Percentiles rank a stretch among this genome's conserved stretches.
These are phyloP conservation scores for Amanita fuliginea DNA, from an alignment of 768 basidiomycete genomes.

Conservation along the genomic window DNA sequence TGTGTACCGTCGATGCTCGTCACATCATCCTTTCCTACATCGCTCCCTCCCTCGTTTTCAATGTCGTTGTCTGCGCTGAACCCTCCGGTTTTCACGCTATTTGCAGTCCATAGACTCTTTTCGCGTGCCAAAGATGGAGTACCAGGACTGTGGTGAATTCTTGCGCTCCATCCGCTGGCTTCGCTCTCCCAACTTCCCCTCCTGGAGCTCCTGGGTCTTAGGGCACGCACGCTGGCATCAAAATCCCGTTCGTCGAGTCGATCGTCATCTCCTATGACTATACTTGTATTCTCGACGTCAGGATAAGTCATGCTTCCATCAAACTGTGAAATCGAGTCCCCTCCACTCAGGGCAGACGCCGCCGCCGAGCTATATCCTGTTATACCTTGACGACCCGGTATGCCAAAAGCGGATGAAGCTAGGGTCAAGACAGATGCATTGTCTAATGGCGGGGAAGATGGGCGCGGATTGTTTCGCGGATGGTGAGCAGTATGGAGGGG, in stretches of 20 bases:
- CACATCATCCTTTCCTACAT: slow-evolving; percentile 2
- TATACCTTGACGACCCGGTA: slow-evolving; percentile 41
- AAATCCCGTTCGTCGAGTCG: slow-evolving; percentile 58
- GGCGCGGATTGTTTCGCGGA: slow-evolving; percentile 91
- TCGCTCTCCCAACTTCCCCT: slow-evolving; percentile 90
- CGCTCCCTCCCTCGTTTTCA: slow-evolving; percentile 15
- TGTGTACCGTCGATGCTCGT: neutral
- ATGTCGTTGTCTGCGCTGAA: slow-evolving; percentile 38
- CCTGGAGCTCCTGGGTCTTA: slow-evolving; percentile 76
- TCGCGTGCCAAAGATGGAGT: slow-evolving; percentile 37
- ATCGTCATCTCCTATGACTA: slow-evolving; percentile 58
- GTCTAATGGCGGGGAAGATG: slow-evolving; percentile 81
- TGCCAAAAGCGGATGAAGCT: slow-evolving; percentile 85
- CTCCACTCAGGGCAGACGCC: slow-evolving; percentile 41
- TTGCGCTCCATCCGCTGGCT: slow-evolving; percentile 80
- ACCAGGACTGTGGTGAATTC: slow-evolving; percentile 37
- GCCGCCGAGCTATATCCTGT: slow-evolving; percentile 31
- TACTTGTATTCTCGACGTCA: slow-evolving; percentile 60
- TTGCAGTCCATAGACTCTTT: slow-evolving; percentile 49
- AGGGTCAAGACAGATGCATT: slow-evolving; percentile 91
- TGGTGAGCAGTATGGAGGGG: slow-evolving; percentile 88
- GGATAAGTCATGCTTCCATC: slow-evolving; percentile 46
- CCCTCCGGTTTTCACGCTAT: slow-evolving; percentile 48
- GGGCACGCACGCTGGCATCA: slow-evolving; percentile 83
- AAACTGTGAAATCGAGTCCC: slow-evolving; percentile 63